Percentiles rank a stretch among this genome's conserved stretches.
Evolutionary conservation across 192 early-diverging fungal genomes (phyloP).

Genomic region (Polychytrium aggregatum): DNA sequence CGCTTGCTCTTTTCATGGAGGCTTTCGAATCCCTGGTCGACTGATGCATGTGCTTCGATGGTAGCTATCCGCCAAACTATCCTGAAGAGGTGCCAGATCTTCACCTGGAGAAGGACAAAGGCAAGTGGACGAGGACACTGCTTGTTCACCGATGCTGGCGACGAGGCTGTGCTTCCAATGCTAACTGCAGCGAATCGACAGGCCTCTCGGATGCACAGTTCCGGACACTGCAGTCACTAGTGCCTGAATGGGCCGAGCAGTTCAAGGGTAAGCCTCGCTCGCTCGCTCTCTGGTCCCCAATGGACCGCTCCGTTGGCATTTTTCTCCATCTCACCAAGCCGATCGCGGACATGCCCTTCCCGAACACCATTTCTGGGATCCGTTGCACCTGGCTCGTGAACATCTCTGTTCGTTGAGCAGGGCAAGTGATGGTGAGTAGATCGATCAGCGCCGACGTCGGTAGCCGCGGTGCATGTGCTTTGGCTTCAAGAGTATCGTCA

Average conservation of each 20-base stretch:
- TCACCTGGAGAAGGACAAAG: neutral
- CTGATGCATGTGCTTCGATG: neutral
- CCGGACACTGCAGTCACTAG: slow-evolving; percentile 4
- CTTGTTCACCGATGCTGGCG: neutral
- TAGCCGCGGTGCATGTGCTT: neutral
- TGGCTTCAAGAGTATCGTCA: neutral
- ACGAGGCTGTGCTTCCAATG: neutral
- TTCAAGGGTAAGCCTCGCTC: too few relatives aligned
- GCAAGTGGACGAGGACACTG: neutral
- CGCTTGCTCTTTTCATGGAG: too few relatives aligned
- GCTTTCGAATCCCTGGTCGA: too few relatives aligned
- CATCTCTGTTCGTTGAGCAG: too few relatives aligned
- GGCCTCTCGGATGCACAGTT: slow-evolving; percentile 22
- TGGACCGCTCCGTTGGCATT: too few relatives aligned
- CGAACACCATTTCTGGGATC: too few relatives aligned
- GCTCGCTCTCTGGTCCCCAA: too few relatives aligned
- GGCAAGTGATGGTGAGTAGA: slow-evolving; percentile 13
- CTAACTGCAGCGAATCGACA: neutral
- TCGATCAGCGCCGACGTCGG: neutral
- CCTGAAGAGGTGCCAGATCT: neutral
- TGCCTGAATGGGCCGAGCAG: neutral
- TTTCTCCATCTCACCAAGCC: too few relatives aligned
- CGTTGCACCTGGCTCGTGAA: too few relatives aligned
- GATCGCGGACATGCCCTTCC: too few relatives aligned
- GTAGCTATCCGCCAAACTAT: neutral